Evolutionary conservation across 192 early-diverging fungal genomes (phyloP), one percentile per base, ranked within the genome.

Genomic region (Entomortierella parvispora): DNA sequence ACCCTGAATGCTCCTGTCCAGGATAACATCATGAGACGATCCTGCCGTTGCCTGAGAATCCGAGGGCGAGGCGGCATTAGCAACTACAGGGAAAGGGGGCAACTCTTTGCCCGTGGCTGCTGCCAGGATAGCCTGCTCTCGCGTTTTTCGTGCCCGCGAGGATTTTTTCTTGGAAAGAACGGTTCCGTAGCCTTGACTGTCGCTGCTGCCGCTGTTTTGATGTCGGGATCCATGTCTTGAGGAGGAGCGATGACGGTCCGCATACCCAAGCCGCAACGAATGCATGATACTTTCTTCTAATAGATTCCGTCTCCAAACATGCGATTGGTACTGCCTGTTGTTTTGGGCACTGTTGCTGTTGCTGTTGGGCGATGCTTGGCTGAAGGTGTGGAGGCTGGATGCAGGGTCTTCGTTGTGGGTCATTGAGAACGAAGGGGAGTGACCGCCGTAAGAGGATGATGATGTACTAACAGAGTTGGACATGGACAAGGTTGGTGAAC

Each of bases 251-350:
- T 37, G 51, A 29, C 72, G 59, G n/a, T 77, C 72, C 11, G 59
- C 52, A 48, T 77, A 77, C 31, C 72, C 72, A 12, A 77, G 60
- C 31, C 55, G 22, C 12, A 77, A 59, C 1, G 72, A 77, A 42
- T 77, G 61, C 72, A 77, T 77, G 60, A 77, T 77, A 34, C 72
- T 77, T 26, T 77, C 65, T 45, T 77, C 72, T 48, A 77, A 45
- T 15, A 77, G 28, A 32, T 62, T 77, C 11, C 72, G 44, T 22
- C 72, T 45, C 72, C 72, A 77, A 28, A 77, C 65, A 42, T 77
- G 72, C 3, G 65, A 48, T n/a, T 58, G 56, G 40, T 58, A 58
- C 59, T 48, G 49, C 22, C 22, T 9, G 9, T 50, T 17, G n/a
- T 9, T 9, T 18, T 28, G 68, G 72, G 26, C 63, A 63, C 4